phyloP scores from a whole-genome alignment of 2,329 filamentous ascomycete genomes.

The Neoarthrinium moseri region DNA sequence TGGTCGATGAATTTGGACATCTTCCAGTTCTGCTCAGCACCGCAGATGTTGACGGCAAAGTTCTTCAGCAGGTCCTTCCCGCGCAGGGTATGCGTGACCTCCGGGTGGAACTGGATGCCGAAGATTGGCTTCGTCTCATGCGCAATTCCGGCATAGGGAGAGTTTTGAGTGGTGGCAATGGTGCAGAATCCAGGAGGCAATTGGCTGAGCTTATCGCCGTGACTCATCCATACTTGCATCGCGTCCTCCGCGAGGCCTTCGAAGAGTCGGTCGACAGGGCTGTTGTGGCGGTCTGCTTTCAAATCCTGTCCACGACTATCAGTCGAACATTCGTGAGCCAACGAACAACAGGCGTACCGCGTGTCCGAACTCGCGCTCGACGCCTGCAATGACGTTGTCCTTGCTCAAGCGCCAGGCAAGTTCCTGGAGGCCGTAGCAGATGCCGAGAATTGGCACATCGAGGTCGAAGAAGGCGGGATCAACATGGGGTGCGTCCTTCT shows the following conservation, averaged over 20 bases:
- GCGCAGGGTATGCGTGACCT: conserved; percentile 63
- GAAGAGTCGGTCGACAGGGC: conserved; percentile 77
- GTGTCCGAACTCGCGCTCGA: conserved; percentile 62
- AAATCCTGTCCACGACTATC: neutral
- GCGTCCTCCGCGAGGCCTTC: conserved; percentile 62
- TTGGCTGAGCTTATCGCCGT: conserved; percentile 78
- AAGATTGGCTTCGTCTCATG: conserved; percentile 70
- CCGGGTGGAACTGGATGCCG: conserved; percentile 88
- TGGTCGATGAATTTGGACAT: conserved; percentile 82
- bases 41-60: conserved; percentile 82
- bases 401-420: conserved; percentile 68
- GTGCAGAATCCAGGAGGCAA: conserved; percentile 72
- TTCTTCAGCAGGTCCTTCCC: conserved; percentile 75
- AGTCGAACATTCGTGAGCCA: neutral
- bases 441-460: conserved; percentile 56
- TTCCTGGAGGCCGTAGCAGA: conserved; percentile 64
- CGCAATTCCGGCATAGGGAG: conserved; percentile 77
- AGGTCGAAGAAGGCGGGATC: conserved; percentile 81
- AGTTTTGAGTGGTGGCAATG: conserved; percentile 74
- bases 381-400: conserved; percentile 65
- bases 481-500: too few relatives aligned
- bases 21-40: conserved; percentile 73
- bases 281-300: conserved; percentile 43
- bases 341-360: conserved; percentile 60
- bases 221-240: conserved; percentile 73